Percentiles rank a stretch among this genome's conserved stretches.
These are phyloP conservation scores for Verticillium isaacii DNA, from an alignment of 2,329 filamentous ascomycete species.

Conservation along the genomic window DNA sequence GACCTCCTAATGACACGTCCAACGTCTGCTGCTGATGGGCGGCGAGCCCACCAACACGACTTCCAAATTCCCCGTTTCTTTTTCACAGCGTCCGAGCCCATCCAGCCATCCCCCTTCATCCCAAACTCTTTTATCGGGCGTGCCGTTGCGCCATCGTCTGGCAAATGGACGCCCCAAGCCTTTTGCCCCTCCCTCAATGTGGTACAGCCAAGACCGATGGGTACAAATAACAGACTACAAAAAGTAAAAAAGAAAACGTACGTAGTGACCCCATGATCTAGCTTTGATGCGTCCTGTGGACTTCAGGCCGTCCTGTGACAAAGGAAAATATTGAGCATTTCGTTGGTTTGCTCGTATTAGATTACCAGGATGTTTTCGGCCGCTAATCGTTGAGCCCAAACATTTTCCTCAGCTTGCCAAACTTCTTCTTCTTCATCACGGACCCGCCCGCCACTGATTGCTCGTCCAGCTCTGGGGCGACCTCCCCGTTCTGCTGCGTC, in stretches of 20 bases:
- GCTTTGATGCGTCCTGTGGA: background rate
- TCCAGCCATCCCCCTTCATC: background rate
- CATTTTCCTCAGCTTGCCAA: conserved; percentile 59
- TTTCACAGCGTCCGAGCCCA: background rate
- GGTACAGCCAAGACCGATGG: background rate
- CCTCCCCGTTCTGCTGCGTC: conserved; percentile 10
- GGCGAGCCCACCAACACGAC: background rate
- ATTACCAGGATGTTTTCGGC: background rate
- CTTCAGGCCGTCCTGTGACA: background rate
- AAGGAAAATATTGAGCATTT: background rate
- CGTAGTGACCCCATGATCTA: background rate
- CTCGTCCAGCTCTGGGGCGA: conserved; percentile 6
- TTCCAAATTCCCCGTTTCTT: background rate
- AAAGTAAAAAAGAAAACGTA: background rate
- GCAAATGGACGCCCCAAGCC: background rate
- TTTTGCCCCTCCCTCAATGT: background rate
- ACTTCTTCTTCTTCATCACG: conserved; percentile 49
- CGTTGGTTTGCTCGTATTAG: background rate
- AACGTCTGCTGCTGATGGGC: background rate
- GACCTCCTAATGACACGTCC: background rate
- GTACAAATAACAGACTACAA: background rate
- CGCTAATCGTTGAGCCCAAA: conserved; percentile 48
- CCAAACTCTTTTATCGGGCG: background rate
- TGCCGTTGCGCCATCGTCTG: background rate
- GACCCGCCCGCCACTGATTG: conserved; percentile 10